phyloP scores from a whole-genome alignment of 495 filamentous ascomycete genomes.

The Pyrenula massariospora region DNA sequence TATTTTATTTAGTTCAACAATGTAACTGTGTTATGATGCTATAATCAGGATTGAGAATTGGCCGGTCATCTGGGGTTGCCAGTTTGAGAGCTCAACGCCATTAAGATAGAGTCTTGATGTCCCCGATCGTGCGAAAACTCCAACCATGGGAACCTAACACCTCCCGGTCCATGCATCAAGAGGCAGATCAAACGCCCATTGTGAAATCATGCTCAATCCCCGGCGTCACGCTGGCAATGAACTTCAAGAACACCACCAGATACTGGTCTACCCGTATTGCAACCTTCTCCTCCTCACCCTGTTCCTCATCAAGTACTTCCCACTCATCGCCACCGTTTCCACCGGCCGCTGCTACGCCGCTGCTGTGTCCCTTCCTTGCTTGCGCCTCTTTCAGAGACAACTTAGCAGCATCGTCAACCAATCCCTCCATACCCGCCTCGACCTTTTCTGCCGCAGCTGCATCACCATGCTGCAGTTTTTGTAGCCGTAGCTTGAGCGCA shows the following conservation, averaged over 20 bases:
- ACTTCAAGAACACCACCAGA: slow-evolving; percentile 94
- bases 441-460: slow-evolving; percentile 41
- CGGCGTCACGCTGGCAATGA: slow-evolving; percentile 93
- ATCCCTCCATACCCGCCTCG: slow-evolving; percentile 47
- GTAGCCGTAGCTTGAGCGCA: slow-evolving; percentile 75
- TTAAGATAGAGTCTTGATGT: no score
- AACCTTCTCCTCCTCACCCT: slow-evolving; percentile 60
- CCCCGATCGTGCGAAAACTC: no score
- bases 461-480: slow-evolving; percentile 53
- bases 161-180: no score
- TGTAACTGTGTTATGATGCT: no score
- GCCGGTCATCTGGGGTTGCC: no score
- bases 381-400: slow-evolving; percentile 27
- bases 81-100: no score
- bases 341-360: slow-evolving; percentile 44
- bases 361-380: slow-evolving; percentile 23
- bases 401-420: slow-evolving; percentile 47
- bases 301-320: slow-evolving; percentile 61
- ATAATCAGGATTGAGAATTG: no score
- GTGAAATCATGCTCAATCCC: slow-evolving; percentile 98
- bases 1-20: no score
- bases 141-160: no score
- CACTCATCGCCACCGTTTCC: slow-evolving; percentile 63
- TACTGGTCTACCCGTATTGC: slow-evolving; percentile 97
- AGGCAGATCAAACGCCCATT: slow-evolving; percentile 76